Evolutionary conservation across 495 filamentous ascomycete genomes (phyloP).

Genomic region (Annulohypoxylon stygium): DNA sequence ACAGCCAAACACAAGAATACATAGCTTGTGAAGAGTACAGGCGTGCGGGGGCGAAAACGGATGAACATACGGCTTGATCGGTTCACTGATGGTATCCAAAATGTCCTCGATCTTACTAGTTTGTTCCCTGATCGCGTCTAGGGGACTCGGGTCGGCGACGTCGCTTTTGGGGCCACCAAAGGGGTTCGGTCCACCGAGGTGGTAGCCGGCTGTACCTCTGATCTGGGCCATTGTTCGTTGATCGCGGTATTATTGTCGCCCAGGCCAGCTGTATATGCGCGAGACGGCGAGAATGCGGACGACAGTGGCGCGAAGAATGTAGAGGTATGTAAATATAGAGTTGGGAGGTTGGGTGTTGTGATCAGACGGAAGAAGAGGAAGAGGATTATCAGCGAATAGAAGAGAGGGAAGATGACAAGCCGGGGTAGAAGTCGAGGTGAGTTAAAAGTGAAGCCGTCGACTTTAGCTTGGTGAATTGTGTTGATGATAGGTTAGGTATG

Average conservation of each 20-base stretch:
- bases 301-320: conserved; percentile 21
- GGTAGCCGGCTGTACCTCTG: conserved; percentile 95
- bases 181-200: conserved; percentile 81
- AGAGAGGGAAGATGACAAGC: not conserved
- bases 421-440: not conserved
- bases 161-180: conserved; percentile 72
- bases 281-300: conserved; percentile 5
- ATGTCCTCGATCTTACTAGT: conserved; percentile 98
- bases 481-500: not conserved
- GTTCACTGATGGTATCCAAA: conserved; percentile 88
- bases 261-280: conserved; percentile 44
- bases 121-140: conserved; percentile 92
- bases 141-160: conserved; percentile 82
- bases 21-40: not conserved
- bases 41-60: not conserved
- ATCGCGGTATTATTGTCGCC: conserved; percentile 30
- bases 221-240: conserved; percentile 84
- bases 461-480: not conserved
- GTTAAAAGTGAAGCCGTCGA: not conserved
- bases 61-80: conserved; percentile 90
- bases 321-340: not conserved
- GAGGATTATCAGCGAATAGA: conserved; percentile 5
- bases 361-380: conserved; percentile 9
- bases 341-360: not conserved
- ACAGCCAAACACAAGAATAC: not conserved